phyloP scores from a whole-genome alignment of 2,329 filamentous ascomycete species.

The Cyclaneusma minus region DNA sequence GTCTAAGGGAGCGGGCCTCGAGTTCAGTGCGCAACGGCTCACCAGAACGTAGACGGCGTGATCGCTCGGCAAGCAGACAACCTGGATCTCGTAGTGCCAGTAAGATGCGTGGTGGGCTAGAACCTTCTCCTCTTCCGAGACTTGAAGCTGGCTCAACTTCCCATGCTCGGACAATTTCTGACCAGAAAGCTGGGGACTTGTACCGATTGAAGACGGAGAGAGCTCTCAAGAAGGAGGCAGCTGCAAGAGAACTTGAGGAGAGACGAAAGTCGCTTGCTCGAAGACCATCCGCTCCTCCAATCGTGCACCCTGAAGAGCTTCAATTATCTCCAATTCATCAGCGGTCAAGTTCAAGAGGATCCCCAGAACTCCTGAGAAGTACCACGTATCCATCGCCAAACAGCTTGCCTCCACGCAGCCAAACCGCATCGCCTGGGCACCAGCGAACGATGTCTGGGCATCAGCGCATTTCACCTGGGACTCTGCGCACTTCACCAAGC shows the following conservation, averaged over 20 bases:
- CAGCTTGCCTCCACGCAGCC: slow-evolving; percentile 39
- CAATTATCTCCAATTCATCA: slow-evolving; percentile 15
- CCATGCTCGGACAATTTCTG: slow-evolving; percentile 23
- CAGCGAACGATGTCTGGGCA: slow-evolving; percentile 19
- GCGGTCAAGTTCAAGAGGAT: slow-evolving; percentile 8
- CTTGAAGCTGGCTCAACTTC: slow-evolving; percentile 18
- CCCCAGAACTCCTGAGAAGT: slow-evolving; percentile 11
- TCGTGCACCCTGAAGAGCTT: slow-evolving; percentile 55
- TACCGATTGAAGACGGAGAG: slow-evolving; percentile 42
- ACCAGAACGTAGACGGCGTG: slow-evolving; percentile 16
- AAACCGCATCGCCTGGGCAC: slow-evolving; percentile 44
- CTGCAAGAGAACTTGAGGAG: slow-evolving; percentile 77
- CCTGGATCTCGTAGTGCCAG: slow-evolving; percentile 12
- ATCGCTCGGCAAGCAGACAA: slow-evolving; percentile 17
- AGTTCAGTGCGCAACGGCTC: slow-evolving; percentile 15
- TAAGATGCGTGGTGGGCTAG: slow-evolving; percentile 8
- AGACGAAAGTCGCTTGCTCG: slow-evolving; percentile 71
- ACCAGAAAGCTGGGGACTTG: slow-evolving; percentile 36
- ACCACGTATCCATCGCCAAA: slow-evolving; percentile 17
- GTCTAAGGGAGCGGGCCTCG: slow-evolving; percentile 19
- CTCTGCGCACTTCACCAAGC: slow-evolving; percentile 10
- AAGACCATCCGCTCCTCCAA: slow-evolving; percentile 63
- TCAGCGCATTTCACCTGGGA: slow-evolving; percentile 20
- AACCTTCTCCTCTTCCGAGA: slow-evolving; percentile 9
- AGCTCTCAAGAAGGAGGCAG: slow-evolving; percentile 54